phyloP scores from a whole-genome alignment of 306 rosid genomes.

The Vachellia pachyceras region DNA sequence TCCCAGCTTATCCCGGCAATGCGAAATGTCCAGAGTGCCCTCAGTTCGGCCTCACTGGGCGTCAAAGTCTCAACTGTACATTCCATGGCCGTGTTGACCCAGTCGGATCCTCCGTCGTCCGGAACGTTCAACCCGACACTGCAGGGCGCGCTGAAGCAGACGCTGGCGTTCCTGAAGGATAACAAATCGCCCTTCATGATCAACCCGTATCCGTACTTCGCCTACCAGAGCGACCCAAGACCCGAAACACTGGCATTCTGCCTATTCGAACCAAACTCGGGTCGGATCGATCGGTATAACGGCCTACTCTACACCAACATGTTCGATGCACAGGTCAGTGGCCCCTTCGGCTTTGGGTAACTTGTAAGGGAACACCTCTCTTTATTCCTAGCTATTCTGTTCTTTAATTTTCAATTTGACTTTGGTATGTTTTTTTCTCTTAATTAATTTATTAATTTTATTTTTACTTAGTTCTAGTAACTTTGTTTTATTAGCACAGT shows the following conservation, averaged over 20 bases:
- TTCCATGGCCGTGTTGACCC: slow-evolving; percentile 73
- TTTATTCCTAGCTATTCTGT: too few relatives aligned
- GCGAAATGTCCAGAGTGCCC: slow-evolving; percentile 76
- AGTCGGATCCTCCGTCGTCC: slow-evolving; percentile 86
- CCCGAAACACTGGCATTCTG: slow-evolving; percentile 89
- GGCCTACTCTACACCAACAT: slow-evolving; percentile 84
- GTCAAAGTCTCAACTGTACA: slow-evolving; percentile 86
- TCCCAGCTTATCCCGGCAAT: slow-evolving; percentile 82
- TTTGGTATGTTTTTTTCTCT: too few relatives aligned
- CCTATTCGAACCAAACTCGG: slow-evolving; percentile 79
- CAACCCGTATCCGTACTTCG: slow-evolving; percentile 89
- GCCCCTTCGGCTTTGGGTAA: too few relatives aligned
- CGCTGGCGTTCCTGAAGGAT: slow-evolving; percentile 64
- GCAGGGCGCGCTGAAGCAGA: slow-evolving; percentile 45
- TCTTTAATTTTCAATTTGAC: too few relatives aligned
- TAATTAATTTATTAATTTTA: too few relatives aligned
- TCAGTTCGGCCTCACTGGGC: slow-evolving; percentile 56
- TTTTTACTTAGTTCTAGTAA: too few relatives aligned
- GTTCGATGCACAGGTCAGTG: slow-evolving; percentile 92
- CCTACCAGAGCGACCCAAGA: slow-evolving; percentile 78
- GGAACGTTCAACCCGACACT: slow-evolving; percentile 63
- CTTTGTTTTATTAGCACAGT: too few relatives aligned
- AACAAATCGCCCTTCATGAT: slow-evolving; percentile 69
- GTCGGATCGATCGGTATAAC: slow-evolving; percentile 77
- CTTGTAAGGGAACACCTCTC: too few relatives aligned